These are phyloP conservation scores for Xeromyces bisporus DNA, from an alignment of 495 filamentous ascomycete genomes.

Conservation along the genomic window DNA sequence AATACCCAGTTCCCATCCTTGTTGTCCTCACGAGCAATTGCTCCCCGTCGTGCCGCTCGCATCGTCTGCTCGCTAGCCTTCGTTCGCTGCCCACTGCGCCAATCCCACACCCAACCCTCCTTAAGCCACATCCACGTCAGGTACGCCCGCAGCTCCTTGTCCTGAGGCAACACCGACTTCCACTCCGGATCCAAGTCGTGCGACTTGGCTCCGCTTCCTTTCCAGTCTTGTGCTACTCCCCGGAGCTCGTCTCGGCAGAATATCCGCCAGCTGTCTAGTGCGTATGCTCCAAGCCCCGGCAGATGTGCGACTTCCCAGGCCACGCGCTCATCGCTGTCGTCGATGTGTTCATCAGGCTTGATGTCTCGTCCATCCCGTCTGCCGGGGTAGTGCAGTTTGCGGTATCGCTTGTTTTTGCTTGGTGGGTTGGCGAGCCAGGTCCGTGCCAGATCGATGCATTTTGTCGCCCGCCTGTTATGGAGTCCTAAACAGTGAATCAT, in stretches of 20 bases:
- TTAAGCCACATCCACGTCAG: conserved; percentile 82
- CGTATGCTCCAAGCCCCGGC: conserved; percentile 69
- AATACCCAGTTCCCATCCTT: conserved; percentile 32
- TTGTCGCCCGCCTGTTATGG: conserved; percentile 42
- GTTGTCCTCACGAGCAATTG: conserved; percentile 43
- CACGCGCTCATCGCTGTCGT: conserved; percentile 24
- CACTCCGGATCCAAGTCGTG: conserved; percentile 45
- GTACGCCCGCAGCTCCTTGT: conserved; percentile 82
- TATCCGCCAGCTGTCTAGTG: conserved; percentile 83
- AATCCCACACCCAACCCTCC: conserved; percentile 73
- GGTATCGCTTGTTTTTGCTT: conserved; percentile 36
- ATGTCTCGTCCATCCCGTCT: conserved; percentile 39
- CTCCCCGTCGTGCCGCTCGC: conserved; percentile 39
- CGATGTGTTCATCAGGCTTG: conserved; percentile 28
- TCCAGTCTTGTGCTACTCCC: conserved; percentile 42
- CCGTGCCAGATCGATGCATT: conserved; percentile 50
- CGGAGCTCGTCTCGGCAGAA: conserved; percentile 74
- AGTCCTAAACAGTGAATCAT: conserved; percentile 64
- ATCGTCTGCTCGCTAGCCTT: conserved; percentile 37
- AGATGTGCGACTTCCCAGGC: conserved; percentile 82
- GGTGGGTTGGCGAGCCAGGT: conserved; percentile 55
- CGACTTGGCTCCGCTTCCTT: conserved; percentile 22
- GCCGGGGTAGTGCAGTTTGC: conserved; percentile 51
- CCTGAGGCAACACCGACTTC: conserved; percentile 67
- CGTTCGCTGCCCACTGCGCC: conserved; percentile 44